Conservation (phyloP, 768 basidiomycete species). For the Boletus coccyginus region DNA sequence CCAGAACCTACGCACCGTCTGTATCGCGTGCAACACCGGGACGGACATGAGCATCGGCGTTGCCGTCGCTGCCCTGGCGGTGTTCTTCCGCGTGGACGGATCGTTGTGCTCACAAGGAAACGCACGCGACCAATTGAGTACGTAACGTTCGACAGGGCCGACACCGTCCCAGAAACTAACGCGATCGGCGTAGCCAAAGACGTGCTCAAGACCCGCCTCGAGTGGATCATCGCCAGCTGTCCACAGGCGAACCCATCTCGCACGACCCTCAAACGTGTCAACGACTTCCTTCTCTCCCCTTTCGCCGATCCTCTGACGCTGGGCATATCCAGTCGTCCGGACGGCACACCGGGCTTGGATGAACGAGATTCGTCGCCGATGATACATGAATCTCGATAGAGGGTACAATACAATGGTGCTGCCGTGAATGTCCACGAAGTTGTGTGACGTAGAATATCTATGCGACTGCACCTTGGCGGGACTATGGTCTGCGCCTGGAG, state of each 20-base stretch:
- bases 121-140: constrained; percentile 16
- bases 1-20: constrained; percentile 34
- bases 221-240: constrained; percentile 80
- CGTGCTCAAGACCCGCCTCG: constrained; percentile 66
- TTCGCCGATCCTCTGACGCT: neutral
- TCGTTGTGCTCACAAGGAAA: constrained; percentile 13
- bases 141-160: constrained; percentile 5
- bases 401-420: neutral
- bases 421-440: neutral
- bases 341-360: neutral
- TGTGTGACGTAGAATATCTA: neutral
- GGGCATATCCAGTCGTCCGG: neutral
- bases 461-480: neutral
- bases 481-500: constrained; percentile 2
- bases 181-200: constrained; percentile 44
- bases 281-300: constrained; percentile 64
- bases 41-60: constrained; percentile 66
- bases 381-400: neutral
- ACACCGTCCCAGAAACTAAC: neutral
- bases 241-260: constrained; percentile 83
- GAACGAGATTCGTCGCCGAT: neutral
- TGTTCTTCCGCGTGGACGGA: constrained; percentile 59
- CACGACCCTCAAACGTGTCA: constrained; percentile 74
- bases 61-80: constrained; percentile 53
- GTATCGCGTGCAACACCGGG: constrained; percentile 55